Conservation (phyloP, 2,329 filamentous ascomycete genomes). For the Microdochium trichocladiopsis region DNA sequence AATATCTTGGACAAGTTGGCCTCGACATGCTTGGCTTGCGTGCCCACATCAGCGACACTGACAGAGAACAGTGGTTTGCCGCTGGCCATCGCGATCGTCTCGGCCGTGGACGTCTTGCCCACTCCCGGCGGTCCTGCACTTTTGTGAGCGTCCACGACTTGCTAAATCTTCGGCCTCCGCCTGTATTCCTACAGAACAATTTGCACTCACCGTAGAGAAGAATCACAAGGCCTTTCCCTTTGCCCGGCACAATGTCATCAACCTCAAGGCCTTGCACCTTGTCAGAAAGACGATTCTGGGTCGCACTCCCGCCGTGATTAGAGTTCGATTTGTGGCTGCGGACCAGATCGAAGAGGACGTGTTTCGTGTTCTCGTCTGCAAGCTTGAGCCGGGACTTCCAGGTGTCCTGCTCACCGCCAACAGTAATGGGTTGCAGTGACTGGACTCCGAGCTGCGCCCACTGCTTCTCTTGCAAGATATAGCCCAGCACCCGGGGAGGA, state of each 20-base stretch:
- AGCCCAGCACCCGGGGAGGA: conserved; percentile 7
- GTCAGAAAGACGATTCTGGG: no score
- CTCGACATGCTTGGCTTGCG: conserved; percentile 4
- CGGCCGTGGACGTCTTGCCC: conserved; percentile 20
- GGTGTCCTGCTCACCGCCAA: background rate
- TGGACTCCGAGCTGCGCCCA: conserved; percentile 8
- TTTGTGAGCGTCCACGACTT: background rate
- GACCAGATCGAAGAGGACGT: conserved; percentile 1
- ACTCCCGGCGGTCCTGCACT: conserved; percentile 6
- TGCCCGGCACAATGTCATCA: conserved; percentile 5
- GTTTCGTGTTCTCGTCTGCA: conserved; percentile 1
- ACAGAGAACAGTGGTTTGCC: conserved; percentile 42
- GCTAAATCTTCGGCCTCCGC: no score
- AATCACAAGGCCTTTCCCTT: conserved; percentile 8
- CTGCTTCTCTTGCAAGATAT: conserved; percentile 5
- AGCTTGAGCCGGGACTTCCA: conserved; percentile 3
- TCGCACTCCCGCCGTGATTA: background rate
- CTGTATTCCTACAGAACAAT: background rate
- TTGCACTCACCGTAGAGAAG: conserved; percentile 7
- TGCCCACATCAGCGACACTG: conserved; percentile 56
- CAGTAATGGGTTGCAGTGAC: background rate
- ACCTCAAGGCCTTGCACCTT: no score
- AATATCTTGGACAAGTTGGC: conserved; percentile 5
- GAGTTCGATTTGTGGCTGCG: background rate
- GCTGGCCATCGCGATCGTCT: conserved; percentile 41